Evolutionary conservation across 179 eudicot genomes (phyloP), one percentile per base, ranked within the genome.

Genomic region (Spergularia azorica): DNA sequence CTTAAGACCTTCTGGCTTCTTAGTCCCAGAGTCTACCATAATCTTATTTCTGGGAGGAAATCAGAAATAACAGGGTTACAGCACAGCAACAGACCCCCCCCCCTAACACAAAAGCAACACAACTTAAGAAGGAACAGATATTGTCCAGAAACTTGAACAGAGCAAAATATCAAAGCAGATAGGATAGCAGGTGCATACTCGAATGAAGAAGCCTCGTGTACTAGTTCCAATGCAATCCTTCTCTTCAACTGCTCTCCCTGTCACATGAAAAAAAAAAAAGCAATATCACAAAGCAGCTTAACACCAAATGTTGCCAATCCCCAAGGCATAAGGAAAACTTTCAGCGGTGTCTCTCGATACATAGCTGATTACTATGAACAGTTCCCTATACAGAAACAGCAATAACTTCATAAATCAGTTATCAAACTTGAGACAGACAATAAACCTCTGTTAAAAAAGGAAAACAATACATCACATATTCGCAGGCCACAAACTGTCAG

Each of bases 201-300:
- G 20, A 64, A 79, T 13, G 84, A 73, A 50, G 83, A 72, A 81
- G 93, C 83, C 84, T 87, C 88, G 58, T 80, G 86, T 6, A 67
- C 84, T 75, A 51, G 72, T 71, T 86, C 89, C 52, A 76, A 70
- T 41, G 81, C 65, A 46, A 74, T 84, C 84, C 88, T 85, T 76
- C 85, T 87, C 87, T 91, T 95, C 85, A 95, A 81, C 75, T 89
- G 95, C 84, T 95, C 98, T 62, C 93, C 97, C 98, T 95, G 85
- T 76, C 76, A 83, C 36, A 60, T 8, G 48, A 39, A 73, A 41
- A 74, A 52, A 74, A 64, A 57, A 32, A 26, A 26, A n/a, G n/a
- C n/a, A n/a, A n/a, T n/a, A 12, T 26, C 69, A 75, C 43, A 32
- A 65, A 59, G 48, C 70, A 65, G 50, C 13, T 1, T 57, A 13